These are phyloP conservation scores for Syzygium aromaticum DNA, from an alignment of 345 rosid species.

Conservation along the genomic window DNA sequence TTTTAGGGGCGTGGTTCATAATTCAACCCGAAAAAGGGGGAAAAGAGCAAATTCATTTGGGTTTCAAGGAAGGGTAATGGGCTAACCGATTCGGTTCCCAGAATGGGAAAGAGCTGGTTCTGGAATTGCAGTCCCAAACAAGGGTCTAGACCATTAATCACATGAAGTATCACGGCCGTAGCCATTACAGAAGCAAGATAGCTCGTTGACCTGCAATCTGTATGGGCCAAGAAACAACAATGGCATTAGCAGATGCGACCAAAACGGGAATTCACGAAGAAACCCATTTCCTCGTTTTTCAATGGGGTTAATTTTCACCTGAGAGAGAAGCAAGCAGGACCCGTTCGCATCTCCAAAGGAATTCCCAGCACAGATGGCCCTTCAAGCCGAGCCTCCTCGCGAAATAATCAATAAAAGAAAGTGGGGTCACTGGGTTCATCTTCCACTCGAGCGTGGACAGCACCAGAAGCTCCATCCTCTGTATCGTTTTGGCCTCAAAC, in stretches of 20 bases:
- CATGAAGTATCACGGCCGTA: slow-evolving; percentile 45
- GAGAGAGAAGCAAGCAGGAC: slow-evolving; percentile 33
- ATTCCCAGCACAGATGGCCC: slow-evolving; percentile 41
- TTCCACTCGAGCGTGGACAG: slow-evolving; percentile 70
- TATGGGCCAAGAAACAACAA: neutral
- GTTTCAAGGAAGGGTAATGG: neutral
- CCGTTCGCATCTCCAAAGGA: slow-evolving; percentile 41
- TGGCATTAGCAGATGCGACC: neutral
- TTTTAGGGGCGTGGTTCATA: neutral
- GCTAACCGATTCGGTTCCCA: slow-evolving; percentile 36
- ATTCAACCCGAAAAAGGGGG: neutral
- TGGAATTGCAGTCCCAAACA: slow-evolving; percentile 27
- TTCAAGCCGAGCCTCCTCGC: slow-evolving; percentile 54
- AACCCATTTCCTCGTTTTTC: neutral
- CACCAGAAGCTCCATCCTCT: slow-evolving; percentile 61
- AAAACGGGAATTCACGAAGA: neutral
- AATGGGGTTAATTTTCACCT: slow-evolving; percentile 10
- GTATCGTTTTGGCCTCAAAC: slow-evolving; percentile 30
- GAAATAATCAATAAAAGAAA: slow-evolving; percentile 53
- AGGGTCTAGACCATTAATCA: slow-evolving; percentile 31
- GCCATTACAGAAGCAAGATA: slow-evolving; percentile 58
- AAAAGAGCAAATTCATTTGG: neutral
- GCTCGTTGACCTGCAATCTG: slow-evolving; percentile 45
- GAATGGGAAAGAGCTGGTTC: slow-evolving; percentile 32
- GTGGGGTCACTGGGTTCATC: slow-evolving; percentile 70